Conservation (phyloP, 106 monocot species). For the Vanilla planifolia region DNA sequence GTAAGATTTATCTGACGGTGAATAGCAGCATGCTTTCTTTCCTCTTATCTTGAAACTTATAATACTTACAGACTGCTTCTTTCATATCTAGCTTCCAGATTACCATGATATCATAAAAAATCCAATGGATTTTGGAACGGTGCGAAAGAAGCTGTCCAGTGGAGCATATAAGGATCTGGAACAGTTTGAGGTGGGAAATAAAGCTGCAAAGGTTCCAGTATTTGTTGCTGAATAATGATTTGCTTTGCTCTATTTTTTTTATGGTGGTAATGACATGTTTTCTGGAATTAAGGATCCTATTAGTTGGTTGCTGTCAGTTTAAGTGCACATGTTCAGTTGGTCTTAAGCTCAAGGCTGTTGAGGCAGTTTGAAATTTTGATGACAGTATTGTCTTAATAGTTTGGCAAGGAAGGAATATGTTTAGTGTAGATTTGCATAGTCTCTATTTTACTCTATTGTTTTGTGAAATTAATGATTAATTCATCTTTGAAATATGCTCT, state of each 20-base stretch:
- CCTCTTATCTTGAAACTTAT: neutral
- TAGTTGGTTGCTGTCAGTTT: neutral
- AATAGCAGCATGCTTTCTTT: neutral
- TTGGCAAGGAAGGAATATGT: too few species aligned
- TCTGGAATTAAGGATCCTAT: neutral
- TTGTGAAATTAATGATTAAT: too few species aligned
- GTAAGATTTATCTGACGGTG: slow-evolving; percentile 16
- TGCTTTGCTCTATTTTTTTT: neutral
- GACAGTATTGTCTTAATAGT: too few species aligned
- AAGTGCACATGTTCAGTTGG: neutral
- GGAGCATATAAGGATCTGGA: slow-evolving; percentile 53
- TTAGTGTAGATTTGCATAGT: too few species aligned
- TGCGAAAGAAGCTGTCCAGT: slow-evolving; percentile 39
- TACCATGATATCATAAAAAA: slow-evolving; percentile 69
- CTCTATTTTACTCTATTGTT: too few species aligned
- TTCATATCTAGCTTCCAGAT: slow-evolving; percentile 60
- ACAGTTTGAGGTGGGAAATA: slow-evolving; percentile 61
- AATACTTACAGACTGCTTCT: neutral
- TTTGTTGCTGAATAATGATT: neutral
- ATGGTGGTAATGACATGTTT: neutral
- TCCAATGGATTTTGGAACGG: slow-evolving; percentile 70
- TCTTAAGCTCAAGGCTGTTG: too few species aligned
- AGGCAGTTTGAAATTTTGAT: too few species aligned
- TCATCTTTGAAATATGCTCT: too few species aligned
- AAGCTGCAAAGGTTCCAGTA: neutral